phyloP scores from a whole-genome alignment of 2,329 filamentous ascomycete genomes.

The Calonectria montana region DNA sequence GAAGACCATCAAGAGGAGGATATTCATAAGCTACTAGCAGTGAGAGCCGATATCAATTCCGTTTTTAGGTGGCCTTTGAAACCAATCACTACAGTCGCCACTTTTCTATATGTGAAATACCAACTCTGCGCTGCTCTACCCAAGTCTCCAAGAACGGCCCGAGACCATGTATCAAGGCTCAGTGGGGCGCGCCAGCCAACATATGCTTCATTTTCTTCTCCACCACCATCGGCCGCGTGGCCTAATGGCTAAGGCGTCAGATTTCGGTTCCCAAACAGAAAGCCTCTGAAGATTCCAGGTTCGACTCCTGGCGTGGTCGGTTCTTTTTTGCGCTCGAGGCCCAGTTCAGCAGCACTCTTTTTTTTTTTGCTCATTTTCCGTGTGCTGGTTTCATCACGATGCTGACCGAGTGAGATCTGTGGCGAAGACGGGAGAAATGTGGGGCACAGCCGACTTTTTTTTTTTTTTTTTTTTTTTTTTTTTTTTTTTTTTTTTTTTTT shows the following conservation, averaged over 20 bases:
- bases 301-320: slow-evolving; percentile 10
- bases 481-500: background rate
- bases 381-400: background rate
- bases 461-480: background rate
- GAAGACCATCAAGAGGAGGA: no score
- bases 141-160: background rate
- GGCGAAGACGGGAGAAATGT: no score
- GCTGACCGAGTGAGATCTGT: no score
- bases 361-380: background rate
- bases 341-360: background rate
- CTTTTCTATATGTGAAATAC: no score
- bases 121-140: no score
- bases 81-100: no score
- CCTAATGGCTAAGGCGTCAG: slow-evolving; percentile 52
- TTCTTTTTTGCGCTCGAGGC: background rate
- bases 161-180: background rate
- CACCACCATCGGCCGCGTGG: slow-evolving; percentile 45
- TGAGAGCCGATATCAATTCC: no score
- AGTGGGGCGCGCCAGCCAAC: background rate
- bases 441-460: background rate
- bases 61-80: no score
- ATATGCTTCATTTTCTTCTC: background rate
- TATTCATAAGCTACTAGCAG: no score
- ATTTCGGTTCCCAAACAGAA: slow-evolving; percentile 50
- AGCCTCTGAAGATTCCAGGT: slow-evolving; percentile 4